Evolutionary conservation across 176 grass and related monocot genomes (phyloP), one percentile per base, ranked within the genome.

Genomic region (Musa acuminata): DNA sequence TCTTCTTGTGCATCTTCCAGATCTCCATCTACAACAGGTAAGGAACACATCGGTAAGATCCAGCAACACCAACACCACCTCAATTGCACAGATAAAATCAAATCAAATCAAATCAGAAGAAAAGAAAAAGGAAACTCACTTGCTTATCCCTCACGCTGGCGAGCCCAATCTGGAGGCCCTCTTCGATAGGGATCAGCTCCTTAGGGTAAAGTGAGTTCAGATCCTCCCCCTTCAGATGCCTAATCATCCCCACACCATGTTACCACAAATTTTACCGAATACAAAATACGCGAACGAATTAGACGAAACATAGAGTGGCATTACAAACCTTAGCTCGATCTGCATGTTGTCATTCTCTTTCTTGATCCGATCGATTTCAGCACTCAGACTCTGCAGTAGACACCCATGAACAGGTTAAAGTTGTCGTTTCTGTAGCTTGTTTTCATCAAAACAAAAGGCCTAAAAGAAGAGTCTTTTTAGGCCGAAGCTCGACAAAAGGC

Each of bases 341-440:
- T 97, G 94, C 94, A 97, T 93, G 65, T 85, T 93, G 69, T 98
- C 94, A 0, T 98, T 98, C 78, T 98, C 94, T 83, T 98, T 98
- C 85, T 90, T 98, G 52, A 98, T 78, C 71, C 90, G 88, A 65
- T 98, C 94, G 23, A 98, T 93, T 80, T 98, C 94, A 24, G 80
- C 82, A 80, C 87, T 87, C 65, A 98, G 72, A 76, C 74, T 93
- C 94, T 98, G 90, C 78, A 87, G 91, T 1, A 72, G 9, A 80
- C 20, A 35, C 22, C 23, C 57, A 60, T n/a, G 17, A 74, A 55
- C 23, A 55, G 55, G 51, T 7, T 55, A 71, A 71, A 71, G 68
- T 71, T 71, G 0, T 52, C 53, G n/a, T 43, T 22, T 70, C 67
- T 29, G n/a, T 71, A 16, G 17, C 10, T 50, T 71, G 8, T 51